Evolutionary conservation across 2,329 filamentous ascomycete genomes (phyloP).

Genomic region (Orbilia quercus): DNA sequence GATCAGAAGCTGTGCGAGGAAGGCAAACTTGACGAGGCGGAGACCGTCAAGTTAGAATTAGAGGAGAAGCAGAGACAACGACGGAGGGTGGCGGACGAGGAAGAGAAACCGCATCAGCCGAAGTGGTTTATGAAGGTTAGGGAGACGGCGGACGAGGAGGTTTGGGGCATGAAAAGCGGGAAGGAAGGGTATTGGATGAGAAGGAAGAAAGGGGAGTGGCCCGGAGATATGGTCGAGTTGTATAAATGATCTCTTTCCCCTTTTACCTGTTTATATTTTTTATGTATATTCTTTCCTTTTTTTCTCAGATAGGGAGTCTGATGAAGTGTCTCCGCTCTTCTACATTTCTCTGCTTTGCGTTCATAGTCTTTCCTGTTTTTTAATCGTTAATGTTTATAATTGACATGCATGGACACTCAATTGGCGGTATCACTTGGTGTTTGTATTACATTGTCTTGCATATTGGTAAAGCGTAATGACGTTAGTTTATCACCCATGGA

Average conservation of each 20-base stretch:
- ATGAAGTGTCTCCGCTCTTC: no score
- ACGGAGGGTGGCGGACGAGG: conserved; percentile 78
- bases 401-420: no score
- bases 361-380: no score
- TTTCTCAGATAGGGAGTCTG: no score
- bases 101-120: conserved; percentile 77
- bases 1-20: conserved; percentile 88
- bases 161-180: conserved; percentile 80
- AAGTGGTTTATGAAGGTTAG: conserved; percentile 83
- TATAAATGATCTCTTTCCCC: conserved; percentile 27
- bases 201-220: conserved; percentile 72
- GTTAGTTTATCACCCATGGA: no score
- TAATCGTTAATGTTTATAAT: no score
- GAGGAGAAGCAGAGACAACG: conserved; percentile 86
- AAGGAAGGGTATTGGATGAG: conserved; percentile 96
- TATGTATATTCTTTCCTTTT: neutral
- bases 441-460: no score
- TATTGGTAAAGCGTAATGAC: no score
- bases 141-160: conserved; percentile 72
- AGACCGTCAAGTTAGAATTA: conserved; percentile 81
- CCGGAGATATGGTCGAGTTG: conserved; percentile 46
- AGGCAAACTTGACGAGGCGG: conserved; percentile 83
- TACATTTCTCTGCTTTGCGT: neutral
- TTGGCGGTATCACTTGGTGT: no score
- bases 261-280: no score